phyloP scores from a whole-genome alignment of 257 asterid species.

The Osmanthus fragrans region DNA sequence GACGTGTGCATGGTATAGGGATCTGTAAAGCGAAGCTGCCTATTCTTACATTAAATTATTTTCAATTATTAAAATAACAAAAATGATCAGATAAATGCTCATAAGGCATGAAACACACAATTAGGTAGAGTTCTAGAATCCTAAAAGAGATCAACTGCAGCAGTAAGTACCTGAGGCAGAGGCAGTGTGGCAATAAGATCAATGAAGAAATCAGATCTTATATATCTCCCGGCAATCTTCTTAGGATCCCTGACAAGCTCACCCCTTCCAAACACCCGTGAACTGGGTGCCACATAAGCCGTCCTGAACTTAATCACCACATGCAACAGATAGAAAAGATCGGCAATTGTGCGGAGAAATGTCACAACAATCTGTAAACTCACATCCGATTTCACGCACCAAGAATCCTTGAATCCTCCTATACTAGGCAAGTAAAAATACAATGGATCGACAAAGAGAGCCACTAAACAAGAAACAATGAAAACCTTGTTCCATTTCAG shows the following conservation, averaged over 20 bases:
- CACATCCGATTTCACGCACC: conserved; percentile 74
- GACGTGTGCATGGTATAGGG: neutral
- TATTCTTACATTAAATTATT: neutral
- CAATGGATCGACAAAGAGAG: conserved; percentile 84
- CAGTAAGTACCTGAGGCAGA: conserved; percentile 78
- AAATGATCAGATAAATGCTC: neutral
- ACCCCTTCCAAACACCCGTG: conserved; percentile 95
- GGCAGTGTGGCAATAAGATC: conserved; percentile 91
- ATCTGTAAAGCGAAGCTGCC: neutral
- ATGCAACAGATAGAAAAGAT: conserved; percentile 79
- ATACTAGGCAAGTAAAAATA: conserved; percentile 84
- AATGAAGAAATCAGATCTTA: conserved; percentile 75
- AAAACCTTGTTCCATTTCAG: conserved; percentile 87
- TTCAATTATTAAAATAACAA: neutral
- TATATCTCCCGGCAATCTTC: conserved; percentile 71
- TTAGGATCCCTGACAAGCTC: conserved; percentile 97
- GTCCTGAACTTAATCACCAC: conserved; percentile 85
- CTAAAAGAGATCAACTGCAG: neutral
- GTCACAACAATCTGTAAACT: conserved; percentile 77
- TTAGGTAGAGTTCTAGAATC: neutral
- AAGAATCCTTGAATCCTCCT: conserved; percentile 52
- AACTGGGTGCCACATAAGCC: conserved; percentile 88
- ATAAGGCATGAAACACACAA: neutral
- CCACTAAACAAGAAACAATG: conserved; percentile 81
- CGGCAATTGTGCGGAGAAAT: conserved; percentile 81